Evolutionary conservation across 768 basidiomycete species (phyloP).

Genomic region (Suillus subluteus): DNA sequence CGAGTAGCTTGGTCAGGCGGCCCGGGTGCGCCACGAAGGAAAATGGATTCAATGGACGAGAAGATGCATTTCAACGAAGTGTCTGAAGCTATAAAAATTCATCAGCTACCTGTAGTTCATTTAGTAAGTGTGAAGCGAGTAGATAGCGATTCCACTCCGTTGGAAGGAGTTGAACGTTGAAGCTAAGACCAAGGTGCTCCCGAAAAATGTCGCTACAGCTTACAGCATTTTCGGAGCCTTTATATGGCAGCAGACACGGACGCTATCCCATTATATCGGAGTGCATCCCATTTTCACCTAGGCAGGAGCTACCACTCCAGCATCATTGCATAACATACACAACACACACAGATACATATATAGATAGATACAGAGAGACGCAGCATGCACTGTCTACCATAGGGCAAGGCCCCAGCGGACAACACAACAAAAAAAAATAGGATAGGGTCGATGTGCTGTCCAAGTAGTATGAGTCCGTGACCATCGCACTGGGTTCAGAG

Average conservation of each 20-base stretch:
- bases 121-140: background rate
- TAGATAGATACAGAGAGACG: too few species aligned
- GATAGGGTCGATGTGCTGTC: too few species aligned
- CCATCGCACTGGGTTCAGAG: background rate
- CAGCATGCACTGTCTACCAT: too few species aligned
- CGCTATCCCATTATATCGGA: too few species aligned
- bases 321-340: too few species aligned
- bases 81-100: background rate
- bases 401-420: too few species aligned
- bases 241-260: slow-evolving; percentile 1
- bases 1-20: too few species aligned
- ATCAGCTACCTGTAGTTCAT: background rate
- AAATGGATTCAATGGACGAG: slow-evolving; percentile 29
- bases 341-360: too few species aligned
- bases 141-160: slow-evolving; percentile 3
- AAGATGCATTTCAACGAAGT: slow-evolving; percentile 22
- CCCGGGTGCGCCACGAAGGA: background rate
- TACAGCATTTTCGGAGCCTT: slow-evolving; percentile 13
- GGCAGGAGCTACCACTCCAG: too few species aligned
- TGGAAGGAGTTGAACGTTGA: background rate
- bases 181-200: background rate
- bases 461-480: background rate
- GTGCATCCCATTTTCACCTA: too few species aligned
- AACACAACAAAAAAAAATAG: too few species aligned
- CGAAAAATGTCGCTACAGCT: slow-evolving; percentile 5